Evolutionary conservation across 129 eudicot species (phyloP), one percentile per base, ranked within the genome.

Genomic region (Artemisia tridentata): DNA sequence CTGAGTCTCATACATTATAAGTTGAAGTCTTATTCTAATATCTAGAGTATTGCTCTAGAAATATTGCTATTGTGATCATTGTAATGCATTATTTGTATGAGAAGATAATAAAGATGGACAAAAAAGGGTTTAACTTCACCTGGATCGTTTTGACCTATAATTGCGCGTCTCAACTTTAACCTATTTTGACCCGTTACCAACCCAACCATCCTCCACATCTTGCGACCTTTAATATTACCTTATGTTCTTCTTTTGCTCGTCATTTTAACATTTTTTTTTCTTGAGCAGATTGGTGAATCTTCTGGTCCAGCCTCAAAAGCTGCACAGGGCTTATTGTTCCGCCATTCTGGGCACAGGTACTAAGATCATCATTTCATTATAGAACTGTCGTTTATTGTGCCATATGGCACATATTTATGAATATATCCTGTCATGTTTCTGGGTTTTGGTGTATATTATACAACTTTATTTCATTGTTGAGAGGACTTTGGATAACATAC

Each of bases 321-420:
- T 56, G 57, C 91, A 4, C 70, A 82, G 38, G 96, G 95, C 57
- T 80, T 92, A 72, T 80, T 92, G 67, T 92, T 92, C 54, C 83
- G 85, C 27, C 96, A 92, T 78, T 88, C 95, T 64, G 98, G 98
- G 25, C 96, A 92, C 82, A 89, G 96, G 96, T 92, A 78, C 19
- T 19, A 7, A 47, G 51, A 61, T 29, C 7, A 7, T 68, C 12
- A 20, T 60, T 9, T 50, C 38, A 13, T n/a, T 41, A 31, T 3
- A 5, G 41, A 15, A 38, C 29, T 2, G 14, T 50, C 52, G 12
- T 51, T 49, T 52, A 3, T 34, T 51, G 16, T 7, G 16, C 16
- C 46, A 21, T 4, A 17, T 55, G 7, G 23, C 3, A 53, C 23
- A 16, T 51, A 51, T 51, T 3, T 12, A 15, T 15, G 56, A 51